Evolutionary conservation across 192 early-diverging fungal species (phyloP), one percentile per base, ranked within the genome.

Genomic region (Geranomyces michiganensis): DNA sequence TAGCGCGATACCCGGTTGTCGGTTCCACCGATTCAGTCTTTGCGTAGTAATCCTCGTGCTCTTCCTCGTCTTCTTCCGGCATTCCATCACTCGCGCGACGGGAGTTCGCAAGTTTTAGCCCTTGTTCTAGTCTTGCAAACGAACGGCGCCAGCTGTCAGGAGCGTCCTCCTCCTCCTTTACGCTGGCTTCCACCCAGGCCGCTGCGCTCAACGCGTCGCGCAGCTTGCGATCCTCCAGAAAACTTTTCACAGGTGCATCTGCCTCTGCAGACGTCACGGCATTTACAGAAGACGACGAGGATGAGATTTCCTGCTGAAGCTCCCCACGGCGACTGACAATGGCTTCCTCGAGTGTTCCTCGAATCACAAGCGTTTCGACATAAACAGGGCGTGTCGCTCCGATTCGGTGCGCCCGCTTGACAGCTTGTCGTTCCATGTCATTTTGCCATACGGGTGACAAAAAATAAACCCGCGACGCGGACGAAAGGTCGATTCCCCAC

Each of bases 371-470:
- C 0, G 85, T 87, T 46, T 87, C 87, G 3, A 90, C 85, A 77
- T 80, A 79, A 0, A 91, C 86, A 8, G 84, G 81, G 13, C 78
- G 68, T 0, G 51, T 82, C 70, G 90, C 90, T 8, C 93, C 93
- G 22, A 95, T 85, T 31, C 93, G 79, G 65, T 93, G 92, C 0
- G 93, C 93, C 4, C 93, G 87, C 73, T 92, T 93, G 72, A 95
- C 90, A 0, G 93, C 93, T 65, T 95, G 93, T 26, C 87, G 83
- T 73, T 91, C 89, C 60, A 85, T 87, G 0, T 86, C 90, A 0
- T 83, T 72, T 65, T 89, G 78, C 91, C 89, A 91, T 19, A 93
- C 88, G 0, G 91, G 76, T 2, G 64, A 62, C 6, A 65, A 8
- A 32, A 81, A 78, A 36, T 69, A 81, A 41, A 76, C 44, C 1